Conservation (phyloP, 2,329 filamentous ascomycete species). For the Fusarium beomiforme region DNA sequence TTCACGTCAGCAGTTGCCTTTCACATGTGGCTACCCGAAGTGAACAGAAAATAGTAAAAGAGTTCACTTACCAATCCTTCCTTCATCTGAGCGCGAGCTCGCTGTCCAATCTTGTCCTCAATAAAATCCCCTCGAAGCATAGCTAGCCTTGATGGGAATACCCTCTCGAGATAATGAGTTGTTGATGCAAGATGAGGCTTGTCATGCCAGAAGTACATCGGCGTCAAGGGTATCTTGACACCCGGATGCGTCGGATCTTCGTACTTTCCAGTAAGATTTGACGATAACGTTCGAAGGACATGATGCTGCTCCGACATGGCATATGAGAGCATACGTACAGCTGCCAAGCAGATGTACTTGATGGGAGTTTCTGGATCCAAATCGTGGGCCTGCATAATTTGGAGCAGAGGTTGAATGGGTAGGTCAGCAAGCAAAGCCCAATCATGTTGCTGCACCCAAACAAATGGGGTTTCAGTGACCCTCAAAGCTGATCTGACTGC, state of each 20-base stretch:
- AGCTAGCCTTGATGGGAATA: conserved; percentile 61
- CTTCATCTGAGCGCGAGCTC: conserved; percentile 66
- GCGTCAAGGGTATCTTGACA: conserved; percentile 57
- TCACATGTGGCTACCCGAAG: rapidly evolving
- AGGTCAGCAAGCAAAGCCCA: conserved; percentile 60
- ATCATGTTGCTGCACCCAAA: conserved; percentile 68
- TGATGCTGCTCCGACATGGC: conserved; percentile 54
- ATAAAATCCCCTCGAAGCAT: conserved; percentile 64
- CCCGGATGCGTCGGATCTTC: conserved; percentile 31
- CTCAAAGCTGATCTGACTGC: conserved; percentile 63
- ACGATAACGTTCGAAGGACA: conserved; percentile 53
- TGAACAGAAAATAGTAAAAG: rapidly evolving
- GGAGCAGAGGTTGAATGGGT: conserved; percentile 55
- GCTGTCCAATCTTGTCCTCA: conserved; percentile 65
- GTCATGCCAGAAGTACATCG: conserved; percentile 68
- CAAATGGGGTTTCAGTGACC: conserved; percentile 58
- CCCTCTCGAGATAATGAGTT: conserved; percentile 58
- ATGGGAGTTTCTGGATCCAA: conserved; percentile 49
- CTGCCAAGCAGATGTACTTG: conserved; percentile 64
- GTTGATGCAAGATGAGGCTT: conserved; percentile 64
- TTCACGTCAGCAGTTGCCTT: not conserved
- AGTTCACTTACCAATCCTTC: conserved; percentile 48
- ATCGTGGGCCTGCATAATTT: conserved; percentile 55
- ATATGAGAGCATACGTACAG: conserved; percentile 62
- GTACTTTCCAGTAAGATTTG: conserved; percentile 54